Base-by-base conservation (phyloP, 2,329 filamentous ascomycete genomes). In the Raffaelea albimanens region DNA sequence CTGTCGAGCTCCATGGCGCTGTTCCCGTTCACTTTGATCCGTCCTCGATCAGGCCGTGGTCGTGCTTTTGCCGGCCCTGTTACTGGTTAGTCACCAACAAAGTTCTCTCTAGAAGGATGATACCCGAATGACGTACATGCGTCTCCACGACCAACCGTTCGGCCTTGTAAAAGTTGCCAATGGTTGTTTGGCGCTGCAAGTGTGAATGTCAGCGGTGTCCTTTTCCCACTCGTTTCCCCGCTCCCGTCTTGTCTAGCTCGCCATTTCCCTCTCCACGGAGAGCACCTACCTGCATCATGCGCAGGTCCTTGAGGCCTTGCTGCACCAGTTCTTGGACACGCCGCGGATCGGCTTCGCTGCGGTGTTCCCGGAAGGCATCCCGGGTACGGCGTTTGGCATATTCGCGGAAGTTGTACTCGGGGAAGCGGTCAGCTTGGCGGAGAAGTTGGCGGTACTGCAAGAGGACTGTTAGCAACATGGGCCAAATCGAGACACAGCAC, bases 391-490 rank as follows among this genome's bases (percentile, higher is more conserved):
- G 83, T 67, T 83, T 85, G 46, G 93, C 90, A 67, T 98, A 98
- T 66, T 96, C 91, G 69, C 93, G 82, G 76, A 96, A 98, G 70
- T 97, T 98, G 74, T 97, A 98, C 57, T 85, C 81, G 53, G 88
- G 80, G 67, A 98, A 97, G 61, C 95, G 86, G 52, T 77, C 75
- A 53, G 88, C 82, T 65, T 93, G 85, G 58, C 90, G 85, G 59
- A 97, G 74, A 58, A 98, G 73, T 61, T 91, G 91, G 56, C 93
- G 90, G 69, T 95, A 97, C 90, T 95, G 40, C 13, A 14, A 10
- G 40, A 14, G 40, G 10, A 25, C 8, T n/a, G 20, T 18, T 11
- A 19, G 25, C 8, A 42, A 2, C 7, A 23, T 18, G n/a, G 18
- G n/a, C 11, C 5, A 39, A 22, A 11, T n/a, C n/a, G n/a, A n/a